Evolutionary conservation across 331 rosid species (phyloP), one percentile per base, ranked within the genome.

Genomic region (Rhamnella rubrinervis): DNA sequence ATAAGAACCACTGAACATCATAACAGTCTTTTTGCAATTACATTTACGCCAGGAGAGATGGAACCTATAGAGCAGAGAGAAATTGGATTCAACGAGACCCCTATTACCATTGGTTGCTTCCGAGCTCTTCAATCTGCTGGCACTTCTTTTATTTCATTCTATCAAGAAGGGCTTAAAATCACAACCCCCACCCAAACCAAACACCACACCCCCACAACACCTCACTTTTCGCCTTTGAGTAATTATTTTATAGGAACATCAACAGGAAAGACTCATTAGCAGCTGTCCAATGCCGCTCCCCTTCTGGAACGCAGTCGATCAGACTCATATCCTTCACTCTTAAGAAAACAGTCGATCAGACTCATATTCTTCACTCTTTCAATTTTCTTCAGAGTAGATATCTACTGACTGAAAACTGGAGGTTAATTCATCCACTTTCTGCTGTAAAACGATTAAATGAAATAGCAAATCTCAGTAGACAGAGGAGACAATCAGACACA

Each of bases 361-460:
- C 47, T 75, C 82, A 67, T 66, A 57, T 80, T 78, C 65, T 57
- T 28, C 50, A 2, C 53, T 18, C 21, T 38, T 40, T 79, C 85
- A 59, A 37, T 76, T 76, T 64, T 77, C 72, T 73, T 78, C 70
- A 57, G 81, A 53, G 69, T 7, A 83, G 64, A 83, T 49, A 58
- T 79, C 83, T 56, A 83, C 65, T n/a, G 87, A 77, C 74, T 83
- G 88, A 55, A 87, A 65, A 55, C 79, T 57, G 71, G 74, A 59
- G 10, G 86, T 74, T 76, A 91, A 47, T 44, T 80, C 84, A 39
- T 80, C 86, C 72, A 83, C 60, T 53, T 88, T 67, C 41, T 75
- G 86, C 90, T 79, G 87, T 77, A 59, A 82, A 67, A 76, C 44
- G 25, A 18, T 31, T 11, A 12, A 13, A 12, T 8, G 8, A 23